Percentiles rank a stretch among this genome's conserved stretches.
Evolutionary conservation across 768 basidiomycete species (phyloP).

Genomic region (Pilatotrama ljubarskyi): DNA sequence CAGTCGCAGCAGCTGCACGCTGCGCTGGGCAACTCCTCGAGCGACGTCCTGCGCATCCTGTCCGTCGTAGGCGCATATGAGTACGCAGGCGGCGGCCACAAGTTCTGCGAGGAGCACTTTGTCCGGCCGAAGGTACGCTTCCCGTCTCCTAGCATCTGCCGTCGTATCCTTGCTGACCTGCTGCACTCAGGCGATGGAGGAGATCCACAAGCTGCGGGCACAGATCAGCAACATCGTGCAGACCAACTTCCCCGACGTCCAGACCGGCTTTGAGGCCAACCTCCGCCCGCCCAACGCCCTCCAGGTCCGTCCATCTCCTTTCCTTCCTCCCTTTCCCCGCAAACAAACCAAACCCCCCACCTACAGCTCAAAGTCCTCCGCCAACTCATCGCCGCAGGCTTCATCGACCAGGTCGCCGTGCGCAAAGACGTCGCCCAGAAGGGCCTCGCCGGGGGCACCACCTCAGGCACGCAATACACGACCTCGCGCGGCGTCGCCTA

Average conservation of each 20-base stretch:
- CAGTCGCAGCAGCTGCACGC: constrained; percentile 75
- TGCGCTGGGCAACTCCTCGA: constrained; percentile 74
- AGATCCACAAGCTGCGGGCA: constrained; percentile 91
- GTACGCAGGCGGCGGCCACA: constrained; percentile 75
- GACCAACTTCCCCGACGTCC: constrained; percentile 67
- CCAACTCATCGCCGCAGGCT: constrained; percentile 84
- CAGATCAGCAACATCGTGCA: constrained; percentile 87
- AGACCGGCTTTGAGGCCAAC: constrained; percentile 60
- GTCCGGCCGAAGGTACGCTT: constrained; percentile 77
- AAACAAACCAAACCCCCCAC: neutral
- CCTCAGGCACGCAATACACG: constrained; percentile 64
- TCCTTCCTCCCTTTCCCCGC: constrained; percentile 7
- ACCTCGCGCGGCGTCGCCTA: constrained; percentile 84
- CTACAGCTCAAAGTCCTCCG: constrained; percentile 82
- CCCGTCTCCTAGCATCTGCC: neutral
- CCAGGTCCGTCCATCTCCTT: constrained; percentile 50
- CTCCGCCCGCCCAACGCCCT: constrained; percentile 74
- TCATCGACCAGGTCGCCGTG: constrained; percentile 94
- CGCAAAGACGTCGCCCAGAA: constrained; percentile 80
- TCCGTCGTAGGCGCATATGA: constrained; percentile 98
- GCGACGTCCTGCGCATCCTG: constrained; percentile 84
- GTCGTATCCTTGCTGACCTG: neutral
- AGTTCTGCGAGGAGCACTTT: constrained; percentile 89
- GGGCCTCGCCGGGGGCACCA: constrained; percentile 35
- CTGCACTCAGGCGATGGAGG: constrained; percentile 85